Evolutionary conservation across 2,329 filamentous ascomycete genomes (phyloP), one percentile per base, ranked within the genome.

Genomic region (Plenodomus tracheiphilus): DNA sequence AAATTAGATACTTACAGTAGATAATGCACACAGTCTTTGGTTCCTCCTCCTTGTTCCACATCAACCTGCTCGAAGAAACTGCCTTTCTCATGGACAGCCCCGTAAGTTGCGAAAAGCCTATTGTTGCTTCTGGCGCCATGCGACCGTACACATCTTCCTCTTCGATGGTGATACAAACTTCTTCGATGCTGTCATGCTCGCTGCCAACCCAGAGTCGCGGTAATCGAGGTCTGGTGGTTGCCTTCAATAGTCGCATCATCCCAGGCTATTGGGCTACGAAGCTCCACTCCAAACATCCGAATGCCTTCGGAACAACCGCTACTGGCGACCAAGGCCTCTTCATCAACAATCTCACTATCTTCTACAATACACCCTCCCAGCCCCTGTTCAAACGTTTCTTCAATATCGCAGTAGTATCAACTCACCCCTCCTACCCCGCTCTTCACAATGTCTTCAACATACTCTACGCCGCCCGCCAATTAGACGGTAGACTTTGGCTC

Each of bases 391-490:
- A 68, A 38, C 46, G 59, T 13, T 42, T 47, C 9, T 68, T 68
- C 37, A 43, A 59, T 36, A 16, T 68, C 4, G 39, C 18, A 1
- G 32, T 20, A 3, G 61, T 65, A 0, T 62, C 59, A 0, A 47
- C 32, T 1, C 41, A 65, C 34, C 13, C 30, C 0, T 56, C 58
- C 0, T 64, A 54, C 35, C 61, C 64, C 0, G 48, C 51, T 0
- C 49, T 68, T 5, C 64, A 63, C 0, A 65, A 66, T 46, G 61
- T n/a, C n/a, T n/a, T 68, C n/a, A 61, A 68, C 35, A 68, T 66
- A 7, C 54, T 66, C 15, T 68, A 66, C 34, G 62, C 62, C 1
- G 64, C 64, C 2, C 62, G 64, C 19, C 59, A 62, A 39, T 68
- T 68, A 10, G 59, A 65, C 36, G 65, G 64, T 1, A 62, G 54